phyloP scores from a whole-genome alignment of 345 rosid genomes.

The Melastoma malabathricum region DNA sequence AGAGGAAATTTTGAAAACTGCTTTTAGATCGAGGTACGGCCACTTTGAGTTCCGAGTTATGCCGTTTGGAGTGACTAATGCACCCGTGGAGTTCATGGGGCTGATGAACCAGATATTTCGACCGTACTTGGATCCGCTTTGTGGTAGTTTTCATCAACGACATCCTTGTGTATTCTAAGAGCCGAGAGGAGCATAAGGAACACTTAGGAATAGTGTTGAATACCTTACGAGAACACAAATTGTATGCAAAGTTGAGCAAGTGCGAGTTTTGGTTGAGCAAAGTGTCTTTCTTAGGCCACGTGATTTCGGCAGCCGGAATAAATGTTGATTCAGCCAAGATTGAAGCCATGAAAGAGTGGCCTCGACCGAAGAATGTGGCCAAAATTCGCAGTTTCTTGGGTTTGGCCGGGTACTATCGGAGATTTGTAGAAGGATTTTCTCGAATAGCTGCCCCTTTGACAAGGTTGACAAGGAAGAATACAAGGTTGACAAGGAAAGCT shows the following conservation, averaged over 20 bases:
- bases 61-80: not conserved
- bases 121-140: conserved; percentile 1
- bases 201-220: not conserved
- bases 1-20: not conserved
- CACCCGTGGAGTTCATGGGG: not conserved
- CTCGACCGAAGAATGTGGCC: not conserved
- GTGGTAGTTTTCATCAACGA: not conserved
- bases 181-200: no score
- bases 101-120: not conserved
- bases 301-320: not conserved
- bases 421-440: not conserved
- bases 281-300: not conserved
- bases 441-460: not conserved
- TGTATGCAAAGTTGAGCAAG: not conserved
- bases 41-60: not conserved
- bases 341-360: not conserved
- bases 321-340: not conserved
- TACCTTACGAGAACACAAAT: not conserved
- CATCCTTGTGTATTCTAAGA: no score
- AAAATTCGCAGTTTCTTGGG: not conserved
- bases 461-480: not conserved
- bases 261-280: not conserved
- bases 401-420: no score
- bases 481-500: not conserved
- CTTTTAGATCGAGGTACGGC: not conserved